phyloP scores from a whole-genome alignment of 2,329 filamentous ascomycete genomes.

The Penicillium crustosum region DNA sequence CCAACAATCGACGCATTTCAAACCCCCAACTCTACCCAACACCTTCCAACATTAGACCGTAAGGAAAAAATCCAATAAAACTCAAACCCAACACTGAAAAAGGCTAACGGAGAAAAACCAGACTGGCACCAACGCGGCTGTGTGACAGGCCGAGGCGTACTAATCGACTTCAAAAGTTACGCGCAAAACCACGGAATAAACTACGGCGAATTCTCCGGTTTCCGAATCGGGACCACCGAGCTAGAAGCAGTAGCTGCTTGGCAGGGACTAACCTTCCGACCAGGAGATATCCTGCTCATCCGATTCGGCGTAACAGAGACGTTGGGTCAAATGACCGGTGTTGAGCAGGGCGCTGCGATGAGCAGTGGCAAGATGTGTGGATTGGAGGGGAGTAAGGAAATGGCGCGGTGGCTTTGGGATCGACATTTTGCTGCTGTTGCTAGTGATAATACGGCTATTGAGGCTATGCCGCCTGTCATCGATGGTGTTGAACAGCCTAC shows the following conservation, averaged over 20 bases:
- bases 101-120: slow-evolving; percentile 24
- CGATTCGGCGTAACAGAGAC: slow-evolving; percentile 26
- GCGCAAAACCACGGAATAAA: slow-evolving; percentile 54
- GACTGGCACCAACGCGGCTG: slow-evolving; percentile 44
- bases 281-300: slow-evolving; percentile 27
- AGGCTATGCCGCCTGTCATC: slow-evolving; percentile 25
- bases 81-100: neutral
- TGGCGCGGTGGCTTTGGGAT: slow-evolving; percentile 58
- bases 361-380: slow-evolving; percentile 30
- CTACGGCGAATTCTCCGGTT: slow-evolving; percentile 55
- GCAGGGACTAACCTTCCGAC: slow-evolving; percentile 18
- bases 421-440: slow-evolving; percentile 45
- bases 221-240: slow-evolving; percentile 18
- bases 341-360: slow-evolving; percentile 17
- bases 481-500: slow-evolving; percentile 14
- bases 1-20: slow-evolving; percentile 27
- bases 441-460: slow-evolving; percentile 29
- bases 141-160: slow-evolving; percentile 52
- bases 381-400: slow-evolving; percentile 48
- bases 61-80: neutral
- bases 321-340: slow-evolving; percentile 16
- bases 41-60: slow-evolving; percentile 28
- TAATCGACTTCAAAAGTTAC: slow-evolving; percentile 59
- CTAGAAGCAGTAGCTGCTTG: slow-evolving; percentile 21
- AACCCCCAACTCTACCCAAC: neutral